phyloP scores from a whole-genome alignment of 2,329 filamentous ascomycete genomes.

The Scedosporium aurantiacum region DNA sequence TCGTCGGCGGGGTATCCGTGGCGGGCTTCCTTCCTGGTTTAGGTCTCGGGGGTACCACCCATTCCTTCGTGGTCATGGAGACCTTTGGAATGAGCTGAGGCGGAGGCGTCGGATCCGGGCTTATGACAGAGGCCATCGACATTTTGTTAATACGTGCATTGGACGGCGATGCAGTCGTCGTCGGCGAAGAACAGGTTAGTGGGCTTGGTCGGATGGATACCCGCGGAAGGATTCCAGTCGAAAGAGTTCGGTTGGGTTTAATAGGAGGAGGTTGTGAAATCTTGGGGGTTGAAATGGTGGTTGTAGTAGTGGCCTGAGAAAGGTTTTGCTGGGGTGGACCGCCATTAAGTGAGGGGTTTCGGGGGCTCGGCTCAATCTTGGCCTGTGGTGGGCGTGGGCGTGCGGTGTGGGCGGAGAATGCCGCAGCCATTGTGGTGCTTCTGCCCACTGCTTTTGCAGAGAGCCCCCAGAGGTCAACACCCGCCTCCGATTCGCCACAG shows the following conservation, averaged over 20 bases:
- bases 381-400: not conserved
- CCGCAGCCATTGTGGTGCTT: constrained; percentile 1
- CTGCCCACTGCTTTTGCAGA: not conserved
- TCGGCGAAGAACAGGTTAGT: constrained; percentile 13
- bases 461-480: constrained; percentile 1
- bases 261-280: constrained; percentile 13
- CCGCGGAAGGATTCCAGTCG: constrained; percentile 13
- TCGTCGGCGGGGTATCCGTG: constrained; percentile 83
- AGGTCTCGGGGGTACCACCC: constrained; percentile 72
- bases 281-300: constrained; percentile 4
- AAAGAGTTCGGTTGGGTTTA: constrained; percentile 13
- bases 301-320: not conserved
- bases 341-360: constrained; percentile 2
- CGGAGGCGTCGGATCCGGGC: constrained; percentile 21
- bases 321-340: constrained; percentile 1
- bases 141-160: constrained; percentile 29
- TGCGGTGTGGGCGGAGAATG: constrained; percentile 1
- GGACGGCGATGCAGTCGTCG: constrained; percentile 19
- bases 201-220: constrained; percentile 14
- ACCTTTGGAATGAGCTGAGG: constrained; percentile 26
- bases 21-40: constrained; percentile 91
- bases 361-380: not conserved
- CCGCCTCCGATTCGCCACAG: constrained; percentile 5
- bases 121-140: constrained; percentile 36
- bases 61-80: constrained; percentile 70